These are phyloP conservation scores for Colletotrichum sp. DNA, from an alignment of 2,329 filamentous ascomycete genomes.

Conservation along the genomic window DNA sequence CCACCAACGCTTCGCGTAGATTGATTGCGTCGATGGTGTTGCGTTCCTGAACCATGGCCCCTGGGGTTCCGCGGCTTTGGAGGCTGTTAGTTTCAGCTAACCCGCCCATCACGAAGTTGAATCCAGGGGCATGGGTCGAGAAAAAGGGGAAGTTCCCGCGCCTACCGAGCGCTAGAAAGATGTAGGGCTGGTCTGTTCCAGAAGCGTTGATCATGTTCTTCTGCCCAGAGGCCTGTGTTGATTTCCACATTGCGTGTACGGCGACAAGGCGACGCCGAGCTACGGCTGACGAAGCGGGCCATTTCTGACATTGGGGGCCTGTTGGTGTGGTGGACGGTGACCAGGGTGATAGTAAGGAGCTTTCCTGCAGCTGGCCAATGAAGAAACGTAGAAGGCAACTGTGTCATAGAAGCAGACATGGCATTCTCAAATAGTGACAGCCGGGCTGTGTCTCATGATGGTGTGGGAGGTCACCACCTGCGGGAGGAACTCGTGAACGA, in stretches of 20 bases:
- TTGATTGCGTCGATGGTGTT: neutral
- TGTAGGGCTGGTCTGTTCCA: neutral
- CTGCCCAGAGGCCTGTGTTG: neutral
- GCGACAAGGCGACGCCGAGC: neutral
- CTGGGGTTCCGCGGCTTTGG: neutral
- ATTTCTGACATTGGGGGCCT: neutral
- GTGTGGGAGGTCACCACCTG: conserved; percentile 1
- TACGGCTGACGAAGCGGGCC: neutral
- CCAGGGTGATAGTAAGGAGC: neutral
- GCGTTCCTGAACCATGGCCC: neutral
- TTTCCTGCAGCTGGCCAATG: neutral
- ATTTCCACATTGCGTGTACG: neutral
- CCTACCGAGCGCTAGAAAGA: neutral
- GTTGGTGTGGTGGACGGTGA: neutral
- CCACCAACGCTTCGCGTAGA: neutral
- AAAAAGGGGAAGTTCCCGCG: neutral
- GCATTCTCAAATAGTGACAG: neutral
- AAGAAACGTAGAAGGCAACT: neutral
- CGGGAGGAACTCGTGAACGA: conserved; percentile 2
- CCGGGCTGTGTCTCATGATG: conserved; percentile 10
- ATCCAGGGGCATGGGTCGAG: neutral
- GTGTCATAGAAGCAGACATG: neutral
- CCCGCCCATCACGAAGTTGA: neutral
- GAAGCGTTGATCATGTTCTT: neutral
- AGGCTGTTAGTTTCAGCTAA: neutral